Evolutionary conservation across 2,329 filamentous ascomycete genomes (phyloP).

Genomic region (Boeremia exigua): DNA sequence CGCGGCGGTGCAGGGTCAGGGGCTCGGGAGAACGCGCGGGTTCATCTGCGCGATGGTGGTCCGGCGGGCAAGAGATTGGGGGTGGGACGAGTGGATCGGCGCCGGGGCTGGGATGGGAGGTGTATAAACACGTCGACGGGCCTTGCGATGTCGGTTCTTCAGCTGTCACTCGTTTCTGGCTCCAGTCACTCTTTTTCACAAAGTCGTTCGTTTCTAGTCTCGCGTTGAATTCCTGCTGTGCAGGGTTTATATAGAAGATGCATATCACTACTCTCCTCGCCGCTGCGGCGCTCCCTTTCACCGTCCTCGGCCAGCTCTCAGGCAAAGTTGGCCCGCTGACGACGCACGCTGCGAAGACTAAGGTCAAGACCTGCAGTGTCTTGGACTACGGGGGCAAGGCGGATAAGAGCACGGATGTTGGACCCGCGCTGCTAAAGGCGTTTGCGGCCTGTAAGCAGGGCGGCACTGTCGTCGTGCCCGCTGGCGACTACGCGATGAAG

Average conservation of each 20-base stretch:
- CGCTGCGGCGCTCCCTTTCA: constrained; percentile 29
- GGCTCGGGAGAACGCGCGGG: too few species aligned
- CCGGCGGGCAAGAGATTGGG: too few species aligned
- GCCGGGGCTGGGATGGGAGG: too few species aligned
- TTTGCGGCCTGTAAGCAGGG: constrained; percentile 59
- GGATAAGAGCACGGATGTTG: constrained; percentile 60
- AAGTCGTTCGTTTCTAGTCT: constrained; percentile 14
- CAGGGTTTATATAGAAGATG: constrained; percentile 33
- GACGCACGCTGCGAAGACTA: constrained; percentile 49
- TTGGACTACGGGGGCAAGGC: constrained; percentile 60
- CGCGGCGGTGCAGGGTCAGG: too few species aligned
- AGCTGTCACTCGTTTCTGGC: background rate
- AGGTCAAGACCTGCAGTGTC: constrained; percentile 60
- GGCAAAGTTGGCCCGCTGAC: constrained; percentile 44
- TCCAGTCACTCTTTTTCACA: background rate
- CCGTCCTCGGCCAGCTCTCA: constrained; percentile 39
- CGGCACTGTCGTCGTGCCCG: constrained; percentile 58
- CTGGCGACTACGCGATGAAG: constrained; percentile 57
- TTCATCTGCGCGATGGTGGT: too few species aligned
- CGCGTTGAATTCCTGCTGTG: constrained; percentile 28
- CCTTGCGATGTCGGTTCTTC: too few species aligned
- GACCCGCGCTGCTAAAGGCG: constrained; percentile 55
- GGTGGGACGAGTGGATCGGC: too few species aligned
- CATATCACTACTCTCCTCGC: constrained; percentile 33
- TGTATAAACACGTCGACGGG: too few species aligned